Evolutionary conservation across 2,329 filamentous ascomycete species (phyloP), one percentile per base, ranked within the genome.

Genomic region (Colletotrichum aenigma): DNA sequence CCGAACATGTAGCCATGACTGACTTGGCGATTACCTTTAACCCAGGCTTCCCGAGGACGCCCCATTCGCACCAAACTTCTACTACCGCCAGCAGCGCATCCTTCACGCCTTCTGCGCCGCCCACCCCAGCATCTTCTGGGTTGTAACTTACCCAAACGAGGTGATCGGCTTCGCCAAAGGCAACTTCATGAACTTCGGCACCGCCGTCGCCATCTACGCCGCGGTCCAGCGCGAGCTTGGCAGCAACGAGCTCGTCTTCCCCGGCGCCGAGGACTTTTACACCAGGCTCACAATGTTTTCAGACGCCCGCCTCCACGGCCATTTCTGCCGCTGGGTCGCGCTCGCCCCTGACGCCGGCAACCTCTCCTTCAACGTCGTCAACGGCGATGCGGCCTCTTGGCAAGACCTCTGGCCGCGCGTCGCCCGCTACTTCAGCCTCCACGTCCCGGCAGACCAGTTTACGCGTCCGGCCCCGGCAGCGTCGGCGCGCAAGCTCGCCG

Each of bases 61-160:
- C 6, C 21, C 9, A 13, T 81, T 79, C 34, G 81, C 80, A 4
- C 84, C 85, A 3, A 90, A 88, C 79, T 90, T 90, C 79, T 91
- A 90, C 79, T 89, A 89, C 78, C 79, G 82, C 36, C 88, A 90
- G 78, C 86, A 91, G 78, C 81, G 84, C 30, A 85, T 88, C 66
- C 80, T 90, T 7, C 18, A 61, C 16, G 28, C 16, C 16, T 81
- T 80, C 64, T 80, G 78, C 71, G 70, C 62, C 18, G 74, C 70
- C 9, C 32, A 43, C 4, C 16, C 32, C 0, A 9, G 70, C 24
- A 60, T 78, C 62, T 66, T 74, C 24, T 83, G 81, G 81, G 78
- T 76, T 1, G 81, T 82, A 10, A 84, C 81, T 3, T 83, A 83
- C 70, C 81, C 81, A 15, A 81, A 81, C 76, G 81, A 84, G 48